Evolutionary conservation across 2,329 filamentous ascomycete species (phyloP).

Genomic region (Pseudogymnoascus pannorum): DNA sequence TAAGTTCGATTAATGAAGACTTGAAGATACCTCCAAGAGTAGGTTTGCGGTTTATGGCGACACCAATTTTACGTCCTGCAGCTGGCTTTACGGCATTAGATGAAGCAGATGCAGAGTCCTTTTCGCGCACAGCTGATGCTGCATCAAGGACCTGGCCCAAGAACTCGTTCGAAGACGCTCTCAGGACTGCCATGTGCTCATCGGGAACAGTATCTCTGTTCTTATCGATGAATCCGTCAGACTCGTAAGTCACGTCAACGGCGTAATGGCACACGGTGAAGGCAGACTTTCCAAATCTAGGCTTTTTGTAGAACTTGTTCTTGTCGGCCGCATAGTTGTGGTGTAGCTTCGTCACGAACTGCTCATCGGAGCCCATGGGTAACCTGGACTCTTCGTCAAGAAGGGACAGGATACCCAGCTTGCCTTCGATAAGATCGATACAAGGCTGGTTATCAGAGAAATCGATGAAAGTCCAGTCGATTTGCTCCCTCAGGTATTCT

Average conservation of each 20-base stretch:
- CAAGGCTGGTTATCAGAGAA: slow-evolving; percentile 99
- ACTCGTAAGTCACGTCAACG: slow-evolving; percentile 96
- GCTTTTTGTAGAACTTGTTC: slow-evolving; percentile 97
- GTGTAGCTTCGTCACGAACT: slow-evolving; percentile 93
- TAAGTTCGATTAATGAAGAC: slow-evolving; percentile 93
- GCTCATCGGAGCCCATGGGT: slow-evolving; percentile 95
- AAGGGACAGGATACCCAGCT: slow-evolving; percentile 84
- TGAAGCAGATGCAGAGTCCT: slow-evolving; percentile 61
- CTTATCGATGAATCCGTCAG: slow-evolving; percentile 98
- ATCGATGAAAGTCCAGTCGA: slow-evolving; percentile 99
- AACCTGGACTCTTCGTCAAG: slow-evolving; percentile 94
- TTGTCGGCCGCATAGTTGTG: slow-evolving; percentile 87
- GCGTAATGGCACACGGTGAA: slow-evolving; percentile 99
- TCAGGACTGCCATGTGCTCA: slow-evolving; percentile 91
- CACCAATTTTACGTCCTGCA: slow-evolving; percentile 78
- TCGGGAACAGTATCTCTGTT: slow-evolving; percentile 98
- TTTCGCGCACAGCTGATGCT: slow-evolving; percentile 80
- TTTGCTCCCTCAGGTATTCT: slow-evolving; percentile 91
- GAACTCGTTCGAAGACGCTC: slow-evolving; percentile 77
- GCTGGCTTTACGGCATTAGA: slow-evolving; percentile 71
- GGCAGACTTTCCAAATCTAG: slow-evolving; percentile 90
- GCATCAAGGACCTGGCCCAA: slow-evolving; percentile 77
- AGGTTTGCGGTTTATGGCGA: slow-evolving; percentile 90
- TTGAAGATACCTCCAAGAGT: slow-evolving; percentile 98
- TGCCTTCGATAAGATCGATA: slow-evolving; percentile 96